These are phyloP conservation scores for Coniochaeta ligniaria DNA, from an alignment of 2,329 filamentous ascomycete species.

Conservation along the genomic window DNA sequence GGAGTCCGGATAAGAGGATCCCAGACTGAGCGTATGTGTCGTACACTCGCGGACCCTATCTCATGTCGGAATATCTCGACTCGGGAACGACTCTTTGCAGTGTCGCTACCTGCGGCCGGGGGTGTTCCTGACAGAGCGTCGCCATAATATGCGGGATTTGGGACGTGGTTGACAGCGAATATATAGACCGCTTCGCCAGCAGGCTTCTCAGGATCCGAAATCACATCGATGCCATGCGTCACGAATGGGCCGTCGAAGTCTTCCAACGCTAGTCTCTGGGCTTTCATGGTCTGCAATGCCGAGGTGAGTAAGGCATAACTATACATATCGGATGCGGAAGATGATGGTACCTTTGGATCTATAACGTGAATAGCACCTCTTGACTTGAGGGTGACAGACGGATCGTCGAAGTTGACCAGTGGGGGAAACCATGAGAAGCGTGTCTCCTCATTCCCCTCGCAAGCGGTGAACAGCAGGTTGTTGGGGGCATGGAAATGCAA, in stretches of 20 bases:
- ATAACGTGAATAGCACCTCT: constrained; percentile 44
- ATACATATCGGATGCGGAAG: not conserved
- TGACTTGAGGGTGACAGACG: constrained; percentile 23
- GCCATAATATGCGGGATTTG: constrained; percentile 33
- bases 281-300: constrained; percentile 31
- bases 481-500: constrained; percentile 45
- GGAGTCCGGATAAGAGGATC: constrained; percentile 48
- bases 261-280: constrained; percentile 36
- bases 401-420: constrained; percentile 31
- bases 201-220: constrained; percentile 35
- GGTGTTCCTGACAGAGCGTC: constrained; percentile 2
- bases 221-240: constrained; percentile 55
- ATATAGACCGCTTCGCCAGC: constrained; percentile 43
- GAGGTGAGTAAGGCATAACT: not conserved
- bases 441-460: constrained; percentile 33
- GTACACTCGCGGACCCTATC: constrained; percentile 30
- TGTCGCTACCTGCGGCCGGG: constrained; percentile 9
- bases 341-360: constrained; percentile 36
- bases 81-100: constrained; percentile 38
- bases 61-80: constrained; percentile 52
- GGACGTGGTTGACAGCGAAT: constrained; percentile 52
- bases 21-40: constrained; percentile 43
- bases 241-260: constrained; percentile 46
- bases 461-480: constrained; percentile 47
- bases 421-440: constrained; percentile 47